phyloP scores from a whole-genome alignment of 2,329 filamentous ascomycete genomes.

The Phialocephala sp. region DNA sequence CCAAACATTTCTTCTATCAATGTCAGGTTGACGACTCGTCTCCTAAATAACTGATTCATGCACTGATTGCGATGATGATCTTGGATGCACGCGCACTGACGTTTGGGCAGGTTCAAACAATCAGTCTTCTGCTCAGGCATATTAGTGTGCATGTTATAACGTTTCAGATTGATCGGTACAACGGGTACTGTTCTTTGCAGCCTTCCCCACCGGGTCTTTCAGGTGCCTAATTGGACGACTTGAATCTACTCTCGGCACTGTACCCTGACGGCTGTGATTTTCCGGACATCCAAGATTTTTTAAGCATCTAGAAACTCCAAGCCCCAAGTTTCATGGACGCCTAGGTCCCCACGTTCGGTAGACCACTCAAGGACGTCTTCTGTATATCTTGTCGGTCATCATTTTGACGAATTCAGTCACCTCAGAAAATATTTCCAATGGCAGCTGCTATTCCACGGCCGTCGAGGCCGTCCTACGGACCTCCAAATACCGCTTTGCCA shows the following conservation, averaged over 20 bases:
- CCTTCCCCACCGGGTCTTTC: constrained; percentile 20
- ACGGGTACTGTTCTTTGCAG: constrained; percentile 25
- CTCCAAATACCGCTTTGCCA: constrained; percentile 74
- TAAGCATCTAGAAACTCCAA: constrained; percentile 26
- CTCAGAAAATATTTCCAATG: constrained; percentile 30
- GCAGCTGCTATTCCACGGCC: constrained; percentile 51
- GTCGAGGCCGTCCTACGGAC: constrained; percentile 71
- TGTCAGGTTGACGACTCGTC: constrained; percentile 16
- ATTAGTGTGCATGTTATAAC: constrained; percentile 36
- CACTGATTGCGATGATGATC: constrained; percentile 24
- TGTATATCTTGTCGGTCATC: constrained; percentile 28
- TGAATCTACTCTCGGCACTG: constrained; percentile 13
- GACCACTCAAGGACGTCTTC: constrained; percentile 26
- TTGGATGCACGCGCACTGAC: constrained; percentile 36
- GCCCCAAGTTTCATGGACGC: constrained; percentile 38
- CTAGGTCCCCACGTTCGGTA: constrained; percentile 28
- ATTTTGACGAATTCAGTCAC: constrained; percentile 11
- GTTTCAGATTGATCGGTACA: constrained; percentile 36
- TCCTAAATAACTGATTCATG: constrained; percentile 15
- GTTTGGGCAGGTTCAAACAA: constrained; percentile 29
- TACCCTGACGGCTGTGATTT: constrained; percentile 19
- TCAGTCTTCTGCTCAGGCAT: constrained; percentile 36
- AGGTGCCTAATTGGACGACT: constrained; percentile 30
- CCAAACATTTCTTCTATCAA: constrained; percentile 9
- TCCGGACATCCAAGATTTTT: constrained; percentile 25